Evolutionary conservation across 139 green algal genomes (phyloP).

Genomic region (Auxenochlorella pyrenoidosa): DNA sequence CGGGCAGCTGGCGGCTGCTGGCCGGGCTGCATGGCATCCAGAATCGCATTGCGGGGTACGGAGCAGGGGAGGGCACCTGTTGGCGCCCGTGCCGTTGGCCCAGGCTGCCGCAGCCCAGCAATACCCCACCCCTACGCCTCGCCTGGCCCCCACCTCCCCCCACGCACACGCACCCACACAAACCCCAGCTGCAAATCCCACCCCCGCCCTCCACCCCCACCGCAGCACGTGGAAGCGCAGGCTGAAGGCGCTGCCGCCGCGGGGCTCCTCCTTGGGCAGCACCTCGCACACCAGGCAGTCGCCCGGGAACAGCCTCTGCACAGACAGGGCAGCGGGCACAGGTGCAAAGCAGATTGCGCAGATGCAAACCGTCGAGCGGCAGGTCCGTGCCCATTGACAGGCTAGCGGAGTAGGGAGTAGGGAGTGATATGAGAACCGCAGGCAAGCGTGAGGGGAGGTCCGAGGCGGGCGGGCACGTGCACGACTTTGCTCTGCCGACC

Average conservation of each 20-base stretch:
- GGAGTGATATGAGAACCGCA: no score
- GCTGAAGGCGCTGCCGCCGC: neutral
- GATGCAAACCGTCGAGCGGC: no score
- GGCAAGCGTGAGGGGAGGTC: no score
- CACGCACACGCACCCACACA: neutral
- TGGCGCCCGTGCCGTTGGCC: no score
- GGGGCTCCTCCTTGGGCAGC: neutral
- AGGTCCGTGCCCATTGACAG: no score
- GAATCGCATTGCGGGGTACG: neutral
- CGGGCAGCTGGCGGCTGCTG: neutral
- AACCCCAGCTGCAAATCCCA: no score
- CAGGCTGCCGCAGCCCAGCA: no score
- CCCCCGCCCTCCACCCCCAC: neutral
- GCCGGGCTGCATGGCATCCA: no score
- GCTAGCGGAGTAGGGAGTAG: no score
- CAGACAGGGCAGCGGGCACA: neutral
- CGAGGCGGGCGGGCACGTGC: neutral
- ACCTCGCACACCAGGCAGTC: slow-evolving; percentile 1
- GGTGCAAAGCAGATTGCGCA: neutral
- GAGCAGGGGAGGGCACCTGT: neutral
- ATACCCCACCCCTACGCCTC: no score
- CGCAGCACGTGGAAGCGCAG: slow-evolving; percentile 19
- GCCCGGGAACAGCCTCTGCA: slow-evolving; percentile 19
- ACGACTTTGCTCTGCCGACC: neutral
- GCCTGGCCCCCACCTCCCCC: no score